Conservation (phyloP, 495 filamentous ascomycete species). For the Penicillium waksmanii region DNA sequence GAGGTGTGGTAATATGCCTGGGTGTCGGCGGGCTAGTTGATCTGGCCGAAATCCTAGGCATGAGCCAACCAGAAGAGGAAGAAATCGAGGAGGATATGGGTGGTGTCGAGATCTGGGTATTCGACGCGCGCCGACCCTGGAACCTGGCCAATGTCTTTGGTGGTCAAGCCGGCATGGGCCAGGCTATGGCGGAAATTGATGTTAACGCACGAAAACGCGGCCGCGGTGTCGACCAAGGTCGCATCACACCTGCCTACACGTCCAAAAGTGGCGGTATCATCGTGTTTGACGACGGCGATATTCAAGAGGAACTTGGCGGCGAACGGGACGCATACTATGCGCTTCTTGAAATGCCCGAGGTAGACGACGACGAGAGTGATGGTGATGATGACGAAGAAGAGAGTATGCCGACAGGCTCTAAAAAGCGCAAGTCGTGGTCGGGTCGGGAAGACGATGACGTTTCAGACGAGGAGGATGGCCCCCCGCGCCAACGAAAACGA, state of each 20-base stretch:
- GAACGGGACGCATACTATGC: constrained; percentile 83
- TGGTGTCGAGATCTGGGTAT: constrained; percentile 87
- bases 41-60: constrained; percentile 69
- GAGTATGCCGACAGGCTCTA: constrained; percentile 38
- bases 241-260: constrained; percentile 69
- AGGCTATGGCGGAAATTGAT: constrained; percentile 50
- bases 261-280: constrained; percentile 82
- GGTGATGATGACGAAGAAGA: constrained; percentile 52
- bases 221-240: constrained; percentile 62
- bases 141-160: constrained; percentile 93
- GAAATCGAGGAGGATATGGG: constrained; percentile 67
- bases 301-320: constrained; percentile 76
- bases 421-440: constrained; percentile 87
- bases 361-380: constrained; percentile 68
- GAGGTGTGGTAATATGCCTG: constrained; percentile 87
- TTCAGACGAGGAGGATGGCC: constrained; percentile 66
- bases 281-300: constrained; percentile 95
- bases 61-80: constrained; percentile 57
- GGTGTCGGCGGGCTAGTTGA: constrained; percentile 92
- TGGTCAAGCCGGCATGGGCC: constrained; percentile 56
- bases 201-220: constrained; percentile 55
- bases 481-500: constrained; percentile 76
- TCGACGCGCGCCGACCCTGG: constrained; percentile 92
- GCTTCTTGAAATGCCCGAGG: constrained; percentile 84
- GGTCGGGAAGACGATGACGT: constrained; percentile 72